Evolutionary conservation across 2,329 filamentous ascomycete genomes (phyloP), one percentile per base, ranked within the genome.

Genomic region (Fusarium coicis): DNA sequence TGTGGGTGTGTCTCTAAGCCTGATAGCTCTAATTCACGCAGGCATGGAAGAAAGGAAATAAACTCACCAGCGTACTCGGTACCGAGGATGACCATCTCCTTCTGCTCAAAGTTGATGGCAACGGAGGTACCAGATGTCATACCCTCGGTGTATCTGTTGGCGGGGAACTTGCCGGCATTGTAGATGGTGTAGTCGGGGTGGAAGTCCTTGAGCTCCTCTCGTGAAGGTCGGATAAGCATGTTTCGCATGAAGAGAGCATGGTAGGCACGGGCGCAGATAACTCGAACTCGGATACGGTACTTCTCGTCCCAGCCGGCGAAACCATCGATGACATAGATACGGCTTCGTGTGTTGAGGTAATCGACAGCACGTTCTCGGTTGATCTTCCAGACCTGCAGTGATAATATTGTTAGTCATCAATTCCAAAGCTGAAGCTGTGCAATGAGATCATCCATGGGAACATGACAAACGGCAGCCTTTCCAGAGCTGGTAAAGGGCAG

Each of bases 161-260:
- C 96, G 52, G 96, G 96, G 93, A 99, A 99, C 72, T 94, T 94
- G 77, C 96, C 96, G 73, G 95, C 96, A 83, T 99, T 99, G 93
- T 99, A 99, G 87, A 99, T 98, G 80, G 96, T 96, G 88, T 99
- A 99, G 88, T 99, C 96, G 79, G 96, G 96, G 85, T 97, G 94
- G 91, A 99, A 99, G 86, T 94, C 91, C 87, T 97, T 93, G 62
- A 99, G 92, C 88, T 99, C 95, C 85, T 97, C 93, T 73, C 90
- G 90, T 59, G 92, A 88, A 73, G 96, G 96, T 78, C 96, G 93
- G 88, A 99, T 99, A 82, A 99, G 93, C 96, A 99, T 99, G 90
- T 99, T 99, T 82, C 95, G 94, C 96, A 99, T 99, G 91, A 99
- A 99, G 75, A 99, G 91, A 72, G 96, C 96, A 90, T 99, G 96